These are phyloP conservation scores for Nidularia pulvinata DNA, from an alignment of 768 basidiomycete species.

Conservation along the genomic window DNA sequence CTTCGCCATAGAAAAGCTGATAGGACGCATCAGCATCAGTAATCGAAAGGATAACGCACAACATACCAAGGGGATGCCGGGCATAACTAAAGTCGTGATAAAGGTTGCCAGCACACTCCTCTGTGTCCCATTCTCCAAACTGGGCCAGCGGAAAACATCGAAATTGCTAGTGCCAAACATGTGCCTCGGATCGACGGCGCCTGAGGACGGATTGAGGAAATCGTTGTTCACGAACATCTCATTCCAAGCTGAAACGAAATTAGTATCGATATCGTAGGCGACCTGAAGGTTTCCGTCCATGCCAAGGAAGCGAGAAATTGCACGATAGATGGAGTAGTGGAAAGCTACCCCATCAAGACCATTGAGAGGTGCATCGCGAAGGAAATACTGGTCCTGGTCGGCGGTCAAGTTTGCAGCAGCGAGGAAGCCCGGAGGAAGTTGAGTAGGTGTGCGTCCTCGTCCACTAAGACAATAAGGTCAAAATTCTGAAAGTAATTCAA, in stretches of 20 bases:
- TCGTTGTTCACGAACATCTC: conserved; percentile 90
- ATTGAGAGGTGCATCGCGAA: conserved; percentile 61
- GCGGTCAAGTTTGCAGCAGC: conserved; percentile 68
- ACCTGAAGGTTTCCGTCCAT: conserved; percentile 96
- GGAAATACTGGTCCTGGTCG: conserved; percentile 69
- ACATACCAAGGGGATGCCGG: conserved; percentile 79
- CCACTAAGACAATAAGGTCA: conserved; percentile 47
- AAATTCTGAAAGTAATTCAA: background rate
- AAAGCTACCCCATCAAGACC: conserved; percentile 84
- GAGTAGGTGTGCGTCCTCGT: conserved; percentile 81
- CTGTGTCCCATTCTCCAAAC: conserved; percentile 82
- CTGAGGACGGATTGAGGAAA: conserved; percentile 71
- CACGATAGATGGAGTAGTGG: conserved; percentile 93
- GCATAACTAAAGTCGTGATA: conserved; percentile 79
- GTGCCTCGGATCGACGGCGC: conserved; percentile 77
- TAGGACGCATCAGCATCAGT: background rate
- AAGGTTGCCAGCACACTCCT: conserved; percentile 78
- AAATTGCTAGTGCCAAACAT: conserved; percentile 95
- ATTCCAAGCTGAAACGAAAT: conserved; percentile 92
- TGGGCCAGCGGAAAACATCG: conserved; percentile 94
- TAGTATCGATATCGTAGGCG: conserved; percentile 80
- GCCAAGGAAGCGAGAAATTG: conserved; percentile 84
- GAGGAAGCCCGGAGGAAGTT: conserved; percentile 67
- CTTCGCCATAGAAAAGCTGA: conserved; percentile 88
- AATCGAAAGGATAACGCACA: background rate